Base-by-base conservation (phyloP, 2,329 filamentous ascomycete species). In the Ascochyta viciae-villosae region DNA sequence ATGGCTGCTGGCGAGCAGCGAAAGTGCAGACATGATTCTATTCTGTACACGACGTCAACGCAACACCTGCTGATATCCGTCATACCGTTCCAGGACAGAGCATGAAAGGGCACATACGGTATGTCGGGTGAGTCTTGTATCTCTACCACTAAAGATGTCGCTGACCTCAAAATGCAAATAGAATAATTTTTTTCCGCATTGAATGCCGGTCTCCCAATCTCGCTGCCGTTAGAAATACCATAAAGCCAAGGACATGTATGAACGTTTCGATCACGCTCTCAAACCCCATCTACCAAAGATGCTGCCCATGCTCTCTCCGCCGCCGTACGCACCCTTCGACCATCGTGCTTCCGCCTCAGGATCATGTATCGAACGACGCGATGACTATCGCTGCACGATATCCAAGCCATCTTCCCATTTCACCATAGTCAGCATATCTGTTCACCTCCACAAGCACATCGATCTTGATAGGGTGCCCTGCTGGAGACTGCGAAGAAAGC, bases 311-410 rank as follows among this genome's bases (percentile, higher is more conserved):
- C 34, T 50, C n/a, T 40, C 41, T 3, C 47, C 53, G 29, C 53
- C 46, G 12, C 53, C 53, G 7, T 50, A 50, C 37, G 24, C 37
- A 29, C 50, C 50, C 2, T 16, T 23, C 6, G 16, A 10, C 4
- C 27, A 23, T 9, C 6, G 22, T 6, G 24, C 16, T 7, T 29
- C 41, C 0, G 29, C 24, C 5, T 26, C 26, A 10, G 15, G 15
- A 23, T 13, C n/a, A 0, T 35, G 9, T 15, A 6, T 22, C 26
- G 16, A 40, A 10, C 41, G 13, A 27, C 15, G 46, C 22, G 53
- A 55, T 31, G 53, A 55, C 31, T 55, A 55, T 23, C 31, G 47
- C 23, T 55, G 53, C 37, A 55, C 53, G 6, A 55, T 55, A 27
- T 31, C 46, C n/a, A 27, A 29, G 0, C 35, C 34, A 34, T 4